Conservation (phyloP, 139 green algal genomes). For the Coccomyxa sp. region DNA sequence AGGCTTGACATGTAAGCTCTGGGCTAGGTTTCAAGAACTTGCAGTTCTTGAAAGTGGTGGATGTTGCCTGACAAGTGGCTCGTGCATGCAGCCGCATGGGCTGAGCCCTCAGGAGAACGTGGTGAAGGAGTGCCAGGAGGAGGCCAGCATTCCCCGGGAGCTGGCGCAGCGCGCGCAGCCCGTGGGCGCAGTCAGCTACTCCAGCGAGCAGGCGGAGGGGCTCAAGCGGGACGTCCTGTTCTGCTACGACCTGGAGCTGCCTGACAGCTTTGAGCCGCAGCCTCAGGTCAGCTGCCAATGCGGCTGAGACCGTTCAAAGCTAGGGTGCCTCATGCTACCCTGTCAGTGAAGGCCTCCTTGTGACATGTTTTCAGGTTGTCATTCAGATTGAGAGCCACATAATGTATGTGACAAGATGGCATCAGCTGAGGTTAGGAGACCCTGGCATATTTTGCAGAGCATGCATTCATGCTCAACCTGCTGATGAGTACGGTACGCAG, state of each 20-base stretch:
- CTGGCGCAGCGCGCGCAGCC: constrained; percentile 51
- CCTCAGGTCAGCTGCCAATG: constrained; percentile 36
- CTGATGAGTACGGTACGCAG: constrained; percentile 10
- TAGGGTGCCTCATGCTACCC: no score
- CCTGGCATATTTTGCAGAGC: no score
- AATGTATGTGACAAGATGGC: no score
- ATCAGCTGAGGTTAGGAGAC: no score
- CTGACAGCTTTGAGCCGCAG: constrained; percentile 71
- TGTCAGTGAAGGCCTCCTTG: background rate
- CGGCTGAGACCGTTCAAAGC: background rate
- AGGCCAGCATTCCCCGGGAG: constrained; percentile 77
- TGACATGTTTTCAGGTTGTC: constrained; percentile 4
- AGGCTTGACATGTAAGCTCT: no score
- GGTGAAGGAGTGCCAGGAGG: constrained; percentile 92
- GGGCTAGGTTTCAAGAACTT: no score
- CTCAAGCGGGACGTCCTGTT: constrained; percentile 92
- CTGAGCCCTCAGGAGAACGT: constrained; percentile 77
- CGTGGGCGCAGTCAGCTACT: constrained; percentile 52
- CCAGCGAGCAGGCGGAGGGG: constrained; percentile 19
- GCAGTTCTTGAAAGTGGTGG: background rate
- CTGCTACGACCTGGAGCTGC: constrained; percentile 88
- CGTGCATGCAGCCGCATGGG: constrained; percentile 58
- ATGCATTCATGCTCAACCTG: background rate
- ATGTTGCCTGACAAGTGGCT: background rate
- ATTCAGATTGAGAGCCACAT: background rate